phyloP scores from a whole-genome alignment of 768 basidiomycete species.

The Mycena metata region DNA sequence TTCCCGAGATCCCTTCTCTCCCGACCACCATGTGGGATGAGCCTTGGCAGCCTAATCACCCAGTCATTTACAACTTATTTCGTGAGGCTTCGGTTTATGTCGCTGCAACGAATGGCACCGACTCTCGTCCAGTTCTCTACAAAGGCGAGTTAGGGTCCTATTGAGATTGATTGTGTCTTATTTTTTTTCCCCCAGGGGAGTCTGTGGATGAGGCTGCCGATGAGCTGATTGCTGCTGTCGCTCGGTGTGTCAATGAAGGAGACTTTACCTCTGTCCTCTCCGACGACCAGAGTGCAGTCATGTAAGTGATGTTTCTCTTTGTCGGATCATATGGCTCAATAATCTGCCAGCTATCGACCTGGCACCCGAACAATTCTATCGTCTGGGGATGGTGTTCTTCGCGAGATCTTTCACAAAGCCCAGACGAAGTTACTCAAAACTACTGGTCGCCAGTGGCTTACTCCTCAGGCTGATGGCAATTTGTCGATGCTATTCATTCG shows the following conservation, averaged over 20 bases:
- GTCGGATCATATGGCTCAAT: background rate
- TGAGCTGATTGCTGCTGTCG: constrained; percentile 5
- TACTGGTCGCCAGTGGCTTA: too few species aligned
- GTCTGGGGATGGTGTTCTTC: too few species aligned
- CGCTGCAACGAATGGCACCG: constrained; percentile 9
- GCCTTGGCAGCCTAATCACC: too few species aligned
- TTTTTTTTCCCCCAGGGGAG: too few species aligned
- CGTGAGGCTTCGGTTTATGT: background rate
- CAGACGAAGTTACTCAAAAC: too few species aligned
- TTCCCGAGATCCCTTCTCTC: too few species aligned
- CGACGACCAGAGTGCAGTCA: background rate
- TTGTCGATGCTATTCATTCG: too few species aligned
- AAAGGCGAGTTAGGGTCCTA: background rate
- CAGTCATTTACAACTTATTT: too few species aligned
- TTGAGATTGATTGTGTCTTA: too few species aligned
- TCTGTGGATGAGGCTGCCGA: constrained; percentile 11
- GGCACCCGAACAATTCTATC: background rate
- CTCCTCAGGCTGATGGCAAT: too few species aligned
- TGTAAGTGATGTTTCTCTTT: background rate
- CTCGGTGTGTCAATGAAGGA: constrained; percentile 3
- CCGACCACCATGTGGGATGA: too few species aligned
- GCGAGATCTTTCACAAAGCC: too few species aligned
- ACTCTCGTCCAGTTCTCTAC: background rate
- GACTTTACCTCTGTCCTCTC: constrained; percentile 17
- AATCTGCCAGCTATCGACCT: background rate